Conservation (phyloP, 2,329 filamentous ascomycete species). For the Pestalotiopsis sp. region DNA sequence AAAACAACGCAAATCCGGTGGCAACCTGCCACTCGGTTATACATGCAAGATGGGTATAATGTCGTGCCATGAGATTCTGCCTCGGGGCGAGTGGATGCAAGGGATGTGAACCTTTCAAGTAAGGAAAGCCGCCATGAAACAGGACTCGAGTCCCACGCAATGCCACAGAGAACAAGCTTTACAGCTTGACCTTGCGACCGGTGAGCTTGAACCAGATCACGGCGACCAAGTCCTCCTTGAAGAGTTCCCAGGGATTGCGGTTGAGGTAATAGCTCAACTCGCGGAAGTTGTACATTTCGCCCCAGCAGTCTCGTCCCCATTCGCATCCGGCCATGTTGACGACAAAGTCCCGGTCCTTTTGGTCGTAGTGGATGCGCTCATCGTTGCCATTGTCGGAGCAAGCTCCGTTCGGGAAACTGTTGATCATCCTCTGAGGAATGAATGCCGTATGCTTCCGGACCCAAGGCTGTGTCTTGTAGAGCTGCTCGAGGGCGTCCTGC, state of each 20-base stretch:
- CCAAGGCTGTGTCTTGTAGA: conserved; percentile 93
- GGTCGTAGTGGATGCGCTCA: conserved; percentile 79
- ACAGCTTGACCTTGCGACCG: conserved; percentile 62
- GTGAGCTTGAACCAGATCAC: conserved; percentile 66
- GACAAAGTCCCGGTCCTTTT: conserved; percentile 85
- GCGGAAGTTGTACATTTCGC: conserved; percentile 94
- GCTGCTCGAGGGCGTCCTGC: conserved; percentile 90
- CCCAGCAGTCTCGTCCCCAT: conserved; percentile 97
- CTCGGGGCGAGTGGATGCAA: background rate
- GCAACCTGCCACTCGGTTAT: background rate
- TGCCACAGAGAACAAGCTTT: conserved; percentile 17
- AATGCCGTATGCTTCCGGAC: conserved; percentile 87
- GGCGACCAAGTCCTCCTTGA: conserved; percentile 68
- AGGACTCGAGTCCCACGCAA: background rate
- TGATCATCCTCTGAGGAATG: conserved; percentile 87
- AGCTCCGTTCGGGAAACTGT: conserved; percentile 89
- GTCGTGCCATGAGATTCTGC: background rate
- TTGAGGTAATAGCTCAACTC: conserved; percentile 91
- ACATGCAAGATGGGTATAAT: conserved; percentile 13
- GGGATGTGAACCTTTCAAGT: background rate
- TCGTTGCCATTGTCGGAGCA: conserved; percentile 80
- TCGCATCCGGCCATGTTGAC: conserved; percentile 99
- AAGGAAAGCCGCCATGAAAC: background rate
- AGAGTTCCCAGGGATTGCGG: conserved; percentile 76
- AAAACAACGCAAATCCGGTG: background rate